Evolutionary conservation across 306 rosid species (phyloP).

Genomic region (Cyclanthera cordifolia): DNA sequence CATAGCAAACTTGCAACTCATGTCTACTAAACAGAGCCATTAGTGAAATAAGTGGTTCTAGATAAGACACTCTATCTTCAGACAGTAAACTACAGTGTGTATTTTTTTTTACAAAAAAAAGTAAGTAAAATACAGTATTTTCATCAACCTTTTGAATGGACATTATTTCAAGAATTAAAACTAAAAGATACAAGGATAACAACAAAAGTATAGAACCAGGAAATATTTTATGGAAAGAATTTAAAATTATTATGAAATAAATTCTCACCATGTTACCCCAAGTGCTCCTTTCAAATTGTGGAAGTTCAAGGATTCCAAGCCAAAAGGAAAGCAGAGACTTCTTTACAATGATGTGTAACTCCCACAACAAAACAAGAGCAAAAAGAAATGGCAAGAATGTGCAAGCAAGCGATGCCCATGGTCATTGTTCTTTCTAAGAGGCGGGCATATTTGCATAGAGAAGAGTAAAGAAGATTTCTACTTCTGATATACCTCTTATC

Average conservation of each 20-base stretch:
- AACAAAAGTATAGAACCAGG: background rate
- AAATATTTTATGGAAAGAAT: slow-evolving; percentile 5
- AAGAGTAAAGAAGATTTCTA: slow-evolving; percentile 70
- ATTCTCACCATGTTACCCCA: slow-evolving; percentile 21
- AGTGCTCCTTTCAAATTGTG: slow-evolving; percentile 17
- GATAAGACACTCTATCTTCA: background rate
- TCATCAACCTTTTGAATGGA: background rate
- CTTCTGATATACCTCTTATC: slow-evolving; percentile 47
- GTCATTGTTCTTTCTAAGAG: slow-evolving; percentile 16
- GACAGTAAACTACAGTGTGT: background rate
- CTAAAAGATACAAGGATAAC: background rate
- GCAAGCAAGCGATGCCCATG: background rate
- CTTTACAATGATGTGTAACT: background rate
- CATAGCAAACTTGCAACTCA: background rate
- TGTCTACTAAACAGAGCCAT: background rate
- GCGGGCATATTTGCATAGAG: slow-evolving; percentile 60
- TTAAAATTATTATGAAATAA: background rate
- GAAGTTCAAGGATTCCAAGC: slow-evolving; percentile 11
- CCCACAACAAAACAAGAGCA: slow-evolving; percentile 3
- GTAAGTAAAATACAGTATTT: background rate
- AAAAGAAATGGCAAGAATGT: slow-evolving; percentile 8
- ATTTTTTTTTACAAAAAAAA: too few species aligned
- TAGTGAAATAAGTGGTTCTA: background rate
- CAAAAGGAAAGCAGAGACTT: background rate
- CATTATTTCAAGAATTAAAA: background rate